phyloP scores from a whole-genome alignment of 1,284 basidiomycete species.

The Ganoderma resinaceum region DNA sequence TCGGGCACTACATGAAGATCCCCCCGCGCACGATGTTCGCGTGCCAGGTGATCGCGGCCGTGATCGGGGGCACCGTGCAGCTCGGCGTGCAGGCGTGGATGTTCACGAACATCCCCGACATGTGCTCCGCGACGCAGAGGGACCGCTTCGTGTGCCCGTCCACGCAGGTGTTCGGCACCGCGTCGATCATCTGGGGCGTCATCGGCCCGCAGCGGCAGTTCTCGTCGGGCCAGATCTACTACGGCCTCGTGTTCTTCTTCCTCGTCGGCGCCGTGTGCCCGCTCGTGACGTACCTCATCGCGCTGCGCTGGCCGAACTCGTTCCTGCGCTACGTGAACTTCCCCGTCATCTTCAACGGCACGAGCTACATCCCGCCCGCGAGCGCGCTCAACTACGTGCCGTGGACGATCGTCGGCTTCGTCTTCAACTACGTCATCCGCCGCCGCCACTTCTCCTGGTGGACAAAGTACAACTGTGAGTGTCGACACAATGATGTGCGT shows the following conservation, averaged over 20 bases:
- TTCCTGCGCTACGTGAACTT: conserved; percentile 81
- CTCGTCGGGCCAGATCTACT: conserved; percentile 48
- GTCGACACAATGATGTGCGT: neutral
- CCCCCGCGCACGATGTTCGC: conserved; percentile 64
- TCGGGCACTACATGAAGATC: conserved; percentile 80
- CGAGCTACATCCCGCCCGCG: conserved; percentile 48
- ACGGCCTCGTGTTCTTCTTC: conserved; percentile 53
- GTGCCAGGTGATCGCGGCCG: conserved; percentile 64
- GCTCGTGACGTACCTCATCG: conserved; percentile 44
- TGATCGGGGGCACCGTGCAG: conserved; percentile 69
- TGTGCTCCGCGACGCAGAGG: conserved; percentile 54
- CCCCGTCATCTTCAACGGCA: conserved; percentile 53
- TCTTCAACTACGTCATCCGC: conserved; percentile 55
- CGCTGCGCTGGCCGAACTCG: conserved; percentile 48
- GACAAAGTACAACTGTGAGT: conserved; percentile 56
- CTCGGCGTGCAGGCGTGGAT: conserved; percentile 75
- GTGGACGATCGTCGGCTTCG: conserved; percentile 47
- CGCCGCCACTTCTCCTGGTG: conserved; percentile 51
- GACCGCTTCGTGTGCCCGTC: conserved; percentile 60
- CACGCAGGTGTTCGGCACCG: conserved; percentile 43
- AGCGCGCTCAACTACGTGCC: conserved; percentile 52
- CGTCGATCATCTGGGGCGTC: conserved; percentile 46
- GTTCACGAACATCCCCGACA: conserved; percentile 62
- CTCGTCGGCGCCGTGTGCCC: conserved; percentile 52
- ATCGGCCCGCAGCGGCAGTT: conserved; percentile 51